phyloP scores from a whole-genome alignment of 2,329 filamentous ascomycete species.

The Penicillium capsulatum region DNA sequence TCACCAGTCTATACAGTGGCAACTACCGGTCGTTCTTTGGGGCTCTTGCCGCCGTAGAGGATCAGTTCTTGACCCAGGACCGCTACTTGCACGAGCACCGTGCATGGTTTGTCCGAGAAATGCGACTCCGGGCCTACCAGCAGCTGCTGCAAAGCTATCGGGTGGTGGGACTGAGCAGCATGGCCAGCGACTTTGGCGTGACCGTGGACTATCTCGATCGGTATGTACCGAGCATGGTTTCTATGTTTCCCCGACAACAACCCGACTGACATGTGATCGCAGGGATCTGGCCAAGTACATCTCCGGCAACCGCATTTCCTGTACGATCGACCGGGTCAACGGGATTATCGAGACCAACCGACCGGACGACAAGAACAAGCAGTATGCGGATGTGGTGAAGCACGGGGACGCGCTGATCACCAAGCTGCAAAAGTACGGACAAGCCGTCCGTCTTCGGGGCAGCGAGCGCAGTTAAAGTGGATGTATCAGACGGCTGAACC shows the following conservation, averaged over 20 bases:
- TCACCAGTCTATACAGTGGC: conserved; percentile 86
- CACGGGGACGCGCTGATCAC: conserved; percentile 97
- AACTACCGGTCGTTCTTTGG: conserved; percentile 94
- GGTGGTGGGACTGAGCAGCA: conserved; percentile 92
- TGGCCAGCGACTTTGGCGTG: conserved; percentile 96
- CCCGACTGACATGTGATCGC: conserved; percentile 16
- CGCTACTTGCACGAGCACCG: conserved; percentile 94
- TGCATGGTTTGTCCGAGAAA: conserved; percentile 96
- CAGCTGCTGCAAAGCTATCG: conserved; percentile 96
- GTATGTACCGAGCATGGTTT: conserved; percentile 49
- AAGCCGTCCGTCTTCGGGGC: conserved; percentile 87
- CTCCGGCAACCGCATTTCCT: conserved; percentile 85
- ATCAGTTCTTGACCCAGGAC: conserved; percentile 88
- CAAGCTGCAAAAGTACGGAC: conserved; percentile 98
- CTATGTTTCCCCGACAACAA: not conserved
- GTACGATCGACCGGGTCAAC: conserved; percentile 94
- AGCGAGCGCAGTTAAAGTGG: conserved; percentile 63
- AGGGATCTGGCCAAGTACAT: conserved; percentile 97
- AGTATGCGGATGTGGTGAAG: conserved; percentile 96
- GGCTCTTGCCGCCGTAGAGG: conserved; percentile 83
- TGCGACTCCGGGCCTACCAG: conserved; percentile 93
- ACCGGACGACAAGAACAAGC: conserved; percentile 98
- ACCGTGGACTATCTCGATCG: conserved; percentile 93
- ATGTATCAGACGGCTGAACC: conserved; percentile 9
- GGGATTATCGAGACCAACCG: conserved; percentile 98